Conservation (phyloP, 805 yeast species). For the Wickerhamiella slavikovae region DNA sequence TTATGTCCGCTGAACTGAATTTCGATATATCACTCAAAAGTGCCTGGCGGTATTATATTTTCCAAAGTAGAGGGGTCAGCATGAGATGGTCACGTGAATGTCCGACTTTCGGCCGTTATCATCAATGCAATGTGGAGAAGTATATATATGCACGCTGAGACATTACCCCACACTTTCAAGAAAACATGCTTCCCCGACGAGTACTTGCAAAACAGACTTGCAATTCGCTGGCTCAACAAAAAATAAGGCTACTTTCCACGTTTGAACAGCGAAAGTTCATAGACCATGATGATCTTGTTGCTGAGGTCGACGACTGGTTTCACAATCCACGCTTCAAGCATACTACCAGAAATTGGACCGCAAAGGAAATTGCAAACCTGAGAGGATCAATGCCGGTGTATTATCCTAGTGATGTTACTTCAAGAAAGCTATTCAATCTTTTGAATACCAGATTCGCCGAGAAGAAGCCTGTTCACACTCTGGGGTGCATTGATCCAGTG, state of each 20-base stretch:
- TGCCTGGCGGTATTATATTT: no score
- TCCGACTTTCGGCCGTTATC: no score
- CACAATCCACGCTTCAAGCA: constrained; percentile 25
- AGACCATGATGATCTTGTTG: constrained; percentile 17
- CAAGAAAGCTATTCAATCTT: constrained; percentile 28
- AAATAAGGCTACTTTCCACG: no score
- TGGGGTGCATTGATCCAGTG: constrained; percentile 43
- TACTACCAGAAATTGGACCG: constrained; percentile 30
- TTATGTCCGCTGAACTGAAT: no score
- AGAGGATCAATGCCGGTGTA: constrained; percentile 27
- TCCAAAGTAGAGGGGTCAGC: no score
- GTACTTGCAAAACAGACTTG: constrained; percentile 17
- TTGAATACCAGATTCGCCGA: constrained; percentile 23
- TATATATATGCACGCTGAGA: no score
- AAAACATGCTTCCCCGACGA: no score
- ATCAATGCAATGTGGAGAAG: no score
- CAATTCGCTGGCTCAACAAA: constrained; percentile 18
- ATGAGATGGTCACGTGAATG: no score
- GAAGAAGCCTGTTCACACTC: constrained; percentile 30
- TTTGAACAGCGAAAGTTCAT: no score
- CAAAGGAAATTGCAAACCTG: constrained; percentile 30
- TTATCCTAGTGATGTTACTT: constrained; percentile 31
- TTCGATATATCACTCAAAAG: no score
- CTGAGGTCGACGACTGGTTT: constrained; percentile 30
- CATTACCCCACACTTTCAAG: no score